Base-by-base conservation (phyloP, 495 filamentous ascomycete species). In the Venustampulla echinocandica region DNA sequence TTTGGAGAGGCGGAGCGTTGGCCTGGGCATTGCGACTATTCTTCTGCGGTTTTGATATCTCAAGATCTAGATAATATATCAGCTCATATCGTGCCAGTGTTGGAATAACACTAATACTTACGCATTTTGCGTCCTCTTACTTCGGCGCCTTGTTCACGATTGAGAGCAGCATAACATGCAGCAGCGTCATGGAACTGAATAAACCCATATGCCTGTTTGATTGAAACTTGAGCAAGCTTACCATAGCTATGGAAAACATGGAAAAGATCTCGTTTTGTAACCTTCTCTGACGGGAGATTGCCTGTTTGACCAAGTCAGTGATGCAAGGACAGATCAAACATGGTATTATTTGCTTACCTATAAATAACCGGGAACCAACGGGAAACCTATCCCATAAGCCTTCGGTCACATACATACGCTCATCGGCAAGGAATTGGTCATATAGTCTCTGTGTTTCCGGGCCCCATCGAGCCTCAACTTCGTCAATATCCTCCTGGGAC, bases 131-230 rank as follows among this genome's bases (percentile, higher is more conserved):
- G 77, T 14, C 88, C 90, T 59, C 84, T 74, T 5, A 96, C 72
- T 18, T 85, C 68, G 18, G 76, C 75, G 3, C 85, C 87, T 64
- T 97, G 86, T 50, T 95, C 82, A 3, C 67, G 67, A 19, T 84
- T 72, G 47, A 96, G 72, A 11, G 90, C 88, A 21, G 70, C 68
- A 48, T 76, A 69, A 53, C 87, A 92, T 54, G 87, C 81, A 10
- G 67, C 67, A 3, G 78, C 66, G 27, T 88, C 86, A 44, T 94
- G 72, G 50, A 90, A 98, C 60, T 98, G 92, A 32, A 96, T 88
- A 57, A 98, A 98, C 3, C 92, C 92, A 66, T 95, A 98, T 1
- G 89, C 89, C 61, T 90, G 87, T 59, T 97, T 97, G 58, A 98
- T 86, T 1, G 90, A 95, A 30, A 98, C 87, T 61, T 98, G 92